A percentile compares a stretch with the other conserved stretches of the same genome.
These are phyloP conservation scores for Petunia axillaris DNA, from an alignment of 257 asterid species.

Conservation along the genomic window DNA sequence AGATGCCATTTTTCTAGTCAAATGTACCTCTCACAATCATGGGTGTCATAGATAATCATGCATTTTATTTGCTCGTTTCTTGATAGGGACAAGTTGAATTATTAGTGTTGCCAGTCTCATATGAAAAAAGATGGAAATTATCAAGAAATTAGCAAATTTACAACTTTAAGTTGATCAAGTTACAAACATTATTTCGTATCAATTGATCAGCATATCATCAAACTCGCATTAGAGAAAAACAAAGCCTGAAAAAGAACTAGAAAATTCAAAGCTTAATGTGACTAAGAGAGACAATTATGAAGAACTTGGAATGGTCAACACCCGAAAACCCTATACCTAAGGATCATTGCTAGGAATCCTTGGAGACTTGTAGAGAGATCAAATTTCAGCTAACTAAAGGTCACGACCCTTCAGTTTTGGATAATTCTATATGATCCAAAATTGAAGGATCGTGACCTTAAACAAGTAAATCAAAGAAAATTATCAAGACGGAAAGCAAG, in stretches of 20 bases:
- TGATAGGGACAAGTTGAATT: not conserved
- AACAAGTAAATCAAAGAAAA: not conserved
- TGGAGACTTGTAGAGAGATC: not conserved
- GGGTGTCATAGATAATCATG: not conserved
- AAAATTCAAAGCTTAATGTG: not conserved
- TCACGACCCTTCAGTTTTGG: not conserved
- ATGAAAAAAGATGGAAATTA: not conserved
- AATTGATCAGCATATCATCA: conserved; percentile 28
- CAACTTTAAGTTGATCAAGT: conserved; percentile 17
- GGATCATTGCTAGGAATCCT: not conserved
- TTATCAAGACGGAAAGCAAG: not conserved
- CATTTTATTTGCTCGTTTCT: not conserved
- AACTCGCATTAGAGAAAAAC: conserved; percentile 1
- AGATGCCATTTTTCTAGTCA: not conserved
- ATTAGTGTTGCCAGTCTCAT: not conserved
- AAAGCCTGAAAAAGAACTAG: not conserved
- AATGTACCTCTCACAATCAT: not conserved
- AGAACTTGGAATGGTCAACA: conserved; percentile 12
- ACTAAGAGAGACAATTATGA: conserved; percentile 15
- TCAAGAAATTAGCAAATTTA: conserved; percentile 21
- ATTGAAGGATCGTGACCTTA: not conserved
- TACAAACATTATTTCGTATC: conserved; percentile 24
- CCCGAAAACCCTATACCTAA: not conserved
- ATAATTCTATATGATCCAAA: not conserved
- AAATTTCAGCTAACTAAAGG: conserved; percentile 16